These are phyloP conservation scores for Glonium stellatum DNA, from an alignment of 495 filamentous ascomycete genomes.

Conservation along the genomic window DNA sequence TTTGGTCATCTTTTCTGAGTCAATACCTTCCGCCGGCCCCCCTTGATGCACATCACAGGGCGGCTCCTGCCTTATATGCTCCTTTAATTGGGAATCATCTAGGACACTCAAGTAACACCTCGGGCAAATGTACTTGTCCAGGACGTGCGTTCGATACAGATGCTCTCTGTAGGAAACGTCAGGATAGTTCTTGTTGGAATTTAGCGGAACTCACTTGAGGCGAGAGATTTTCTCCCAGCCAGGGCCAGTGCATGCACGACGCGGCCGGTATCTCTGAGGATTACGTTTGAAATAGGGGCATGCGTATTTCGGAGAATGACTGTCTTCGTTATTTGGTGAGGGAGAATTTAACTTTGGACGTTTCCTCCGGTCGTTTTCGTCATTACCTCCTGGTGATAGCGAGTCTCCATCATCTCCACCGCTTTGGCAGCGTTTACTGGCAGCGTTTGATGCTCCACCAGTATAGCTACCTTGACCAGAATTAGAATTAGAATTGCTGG, in stretches of 20 bases:
- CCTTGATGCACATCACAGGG: neutral
- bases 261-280: neutral
- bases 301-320: neutral
- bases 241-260: neutral
- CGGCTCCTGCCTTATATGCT: neutral
- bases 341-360: neutral
- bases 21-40: neutral
- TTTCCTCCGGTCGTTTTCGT: neutral
- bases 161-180: neutral
- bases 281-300: neutral
- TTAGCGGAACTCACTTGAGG: neutral
- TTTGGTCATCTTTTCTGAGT: neutral
- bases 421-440: neutral
- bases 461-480: neutral
- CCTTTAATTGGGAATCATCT: neutral
- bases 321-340: neutral
- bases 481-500: neutral
- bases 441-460: neutral
- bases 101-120: neutral
- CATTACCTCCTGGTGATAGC: neutral
- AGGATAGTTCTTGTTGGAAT: neutral
- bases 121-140: neutral
- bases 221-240: neutral
- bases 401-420: neutral
- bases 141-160: neutral